A percentile compares a stretch with the other conserved stretches of the same genome.
Conservation (phyloP, 129 eudicot species). For the Escallonia rubra region DNA sequence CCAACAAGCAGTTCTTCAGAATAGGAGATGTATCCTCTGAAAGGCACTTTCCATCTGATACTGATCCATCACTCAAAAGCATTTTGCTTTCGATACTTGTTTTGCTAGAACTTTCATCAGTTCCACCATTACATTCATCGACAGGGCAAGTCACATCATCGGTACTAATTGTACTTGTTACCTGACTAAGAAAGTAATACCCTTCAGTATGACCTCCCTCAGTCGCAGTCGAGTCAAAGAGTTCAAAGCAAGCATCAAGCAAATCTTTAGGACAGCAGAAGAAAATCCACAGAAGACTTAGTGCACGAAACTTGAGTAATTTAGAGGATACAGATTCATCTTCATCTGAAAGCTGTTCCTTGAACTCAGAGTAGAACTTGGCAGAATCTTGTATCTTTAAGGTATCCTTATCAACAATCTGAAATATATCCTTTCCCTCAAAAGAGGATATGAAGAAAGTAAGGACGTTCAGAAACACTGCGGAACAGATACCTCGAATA, state of each 20-base stretch:
- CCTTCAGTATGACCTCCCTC: slow-evolving; percentile 48
- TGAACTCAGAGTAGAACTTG: slow-evolving; percentile 34
- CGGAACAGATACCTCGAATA: slow-evolving; percentile 69
- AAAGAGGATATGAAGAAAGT: slow-evolving; percentile 61
- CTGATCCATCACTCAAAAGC: slow-evolving; percentile 20
- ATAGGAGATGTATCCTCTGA: slow-evolving; percentile 26
- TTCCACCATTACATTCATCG: slow-evolving; percentile 3
- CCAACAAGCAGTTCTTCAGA: slow-evolving; percentile 56
- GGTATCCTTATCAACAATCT: slow-evolving; percentile 54
- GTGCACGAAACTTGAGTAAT: slow-evolving; percentile 56
- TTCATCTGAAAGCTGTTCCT: slow-evolving; percentile 45
- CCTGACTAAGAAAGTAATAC: slow-evolving; percentile 61
- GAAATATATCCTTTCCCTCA: slow-evolving; percentile 60
- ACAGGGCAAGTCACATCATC: slow-evolving; percentile 21
- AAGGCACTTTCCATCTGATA: slow-evolving; percentile 20
- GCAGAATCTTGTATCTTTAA: slow-evolving; percentile 43
- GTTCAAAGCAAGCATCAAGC: slow-evolving; percentile 79
- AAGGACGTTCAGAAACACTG: slow-evolving; percentile 59
- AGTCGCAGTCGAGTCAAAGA: slow-evolving; percentile 38
- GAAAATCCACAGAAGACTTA: slow-evolving; percentile 57
- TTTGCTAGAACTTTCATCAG: slow-evolving; percentile 10
- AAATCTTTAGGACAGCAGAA: slow-evolving; percentile 62
- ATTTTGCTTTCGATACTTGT: slow-evolving; percentile 13
- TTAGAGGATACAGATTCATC: slow-evolving; percentile 37
- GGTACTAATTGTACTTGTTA: slow-evolving; percentile 41